Evolutionary conservation across 352 stramenopile genomes (phyloP).

Genomic region (Globisporangium acanthophoron): DNA sequence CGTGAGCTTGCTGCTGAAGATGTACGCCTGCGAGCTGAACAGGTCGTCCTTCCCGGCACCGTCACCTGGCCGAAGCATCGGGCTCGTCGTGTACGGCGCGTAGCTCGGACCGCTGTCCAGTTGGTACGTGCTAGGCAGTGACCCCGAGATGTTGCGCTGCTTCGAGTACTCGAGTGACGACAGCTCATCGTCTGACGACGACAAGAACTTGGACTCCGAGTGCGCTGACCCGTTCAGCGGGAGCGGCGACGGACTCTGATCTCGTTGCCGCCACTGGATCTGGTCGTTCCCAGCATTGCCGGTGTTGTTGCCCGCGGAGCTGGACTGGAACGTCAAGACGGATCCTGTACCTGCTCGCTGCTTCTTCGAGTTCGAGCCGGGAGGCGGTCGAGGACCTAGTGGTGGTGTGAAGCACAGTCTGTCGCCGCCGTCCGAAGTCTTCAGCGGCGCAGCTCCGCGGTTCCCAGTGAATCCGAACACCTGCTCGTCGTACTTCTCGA

Average conservation of each 20-base stretch:
- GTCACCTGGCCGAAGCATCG: constrained; percentile 44
- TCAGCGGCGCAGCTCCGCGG: constrained; percentile 18
- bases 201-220: constrained; percentile 30
- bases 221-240: constrained; percentile 30
- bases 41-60: constrained; percentile 52
- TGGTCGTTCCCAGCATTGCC: constrained; percentile 21
- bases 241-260: constrained; percentile 35
- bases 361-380: constrained; percentile 42
- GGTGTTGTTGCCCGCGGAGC: constrained; percentile 22
- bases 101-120: constrained; percentile 37
- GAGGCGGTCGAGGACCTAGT: constrained; percentile 25
- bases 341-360: constrained; percentile 24
- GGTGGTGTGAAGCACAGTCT: constrained; percentile 47
- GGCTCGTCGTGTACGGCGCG: constrained; percentile 47
- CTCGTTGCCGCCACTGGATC: constrained; percentile 35
- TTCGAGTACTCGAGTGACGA: constrained; percentile 17
- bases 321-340: constrained; percentile 26
- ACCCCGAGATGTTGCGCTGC: constrained; percentile 39
- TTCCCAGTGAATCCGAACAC: constrained; percentile 43
- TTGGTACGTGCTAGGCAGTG: constrained; percentile 58
- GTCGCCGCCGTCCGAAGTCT: constrained; percentile 37
- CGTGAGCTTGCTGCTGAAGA: constrained; percentile 77
- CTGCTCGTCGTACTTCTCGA: constrained; percentile 67
- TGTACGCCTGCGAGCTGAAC: constrained; percentile 70
- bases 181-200: constrained; percentile 26